A percentile compares a stretch with the other conserved stretches of the same genome.
These are phyloP conservation scores for Amanita molliuscula DNA, from an alignment of 768 basidiomycete species.

Conservation along the genomic window DNA sequence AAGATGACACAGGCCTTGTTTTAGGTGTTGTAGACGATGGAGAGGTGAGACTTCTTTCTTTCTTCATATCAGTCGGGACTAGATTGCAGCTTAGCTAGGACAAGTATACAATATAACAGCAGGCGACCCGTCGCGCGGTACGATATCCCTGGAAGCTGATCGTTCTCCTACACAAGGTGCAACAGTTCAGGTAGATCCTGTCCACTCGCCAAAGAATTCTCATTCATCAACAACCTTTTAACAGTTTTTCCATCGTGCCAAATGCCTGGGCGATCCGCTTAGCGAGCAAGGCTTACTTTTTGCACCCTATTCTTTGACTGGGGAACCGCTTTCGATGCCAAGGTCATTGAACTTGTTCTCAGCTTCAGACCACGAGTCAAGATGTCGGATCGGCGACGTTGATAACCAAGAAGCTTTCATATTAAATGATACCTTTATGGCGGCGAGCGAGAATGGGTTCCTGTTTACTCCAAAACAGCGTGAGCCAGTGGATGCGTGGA, in stretches of 20 bases:
- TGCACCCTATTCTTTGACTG: background rate
- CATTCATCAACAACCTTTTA: background rate
- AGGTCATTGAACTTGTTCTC: conserved; percentile 10
- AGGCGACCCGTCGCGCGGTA: conserved; percentile 63
- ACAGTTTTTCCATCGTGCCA: conserved; percentile 34
- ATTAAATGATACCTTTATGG: conserved; percentile 27
- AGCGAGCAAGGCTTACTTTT: background rate
- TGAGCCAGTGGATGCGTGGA: background rate
- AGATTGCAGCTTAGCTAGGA: conserved; percentile 21
- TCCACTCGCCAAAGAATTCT: background rate
- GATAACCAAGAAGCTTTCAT: conserved; percentile 8
- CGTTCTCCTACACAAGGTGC: conserved; percentile 41
- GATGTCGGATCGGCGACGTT: no score
- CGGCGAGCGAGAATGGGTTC: conserved; percentile 47
- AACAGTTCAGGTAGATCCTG: conserved; percentile 30
- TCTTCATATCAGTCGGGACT: background rate
- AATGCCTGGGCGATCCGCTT: conserved; percentile 9
- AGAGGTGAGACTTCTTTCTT: conserved; percentile 13
- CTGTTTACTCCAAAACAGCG: conserved; percentile 13
- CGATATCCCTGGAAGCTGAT: conserved; percentile 47
- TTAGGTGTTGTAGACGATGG: conserved; percentile 32
- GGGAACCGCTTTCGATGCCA: background rate
- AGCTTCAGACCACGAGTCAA: conserved; percentile 6
- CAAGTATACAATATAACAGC: conserved; percentile 52
- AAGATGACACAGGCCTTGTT: conserved; percentile 49